Conservation (phyloP, 352 stramenopile species). For the Elongisporangium prolatum region DNA sequence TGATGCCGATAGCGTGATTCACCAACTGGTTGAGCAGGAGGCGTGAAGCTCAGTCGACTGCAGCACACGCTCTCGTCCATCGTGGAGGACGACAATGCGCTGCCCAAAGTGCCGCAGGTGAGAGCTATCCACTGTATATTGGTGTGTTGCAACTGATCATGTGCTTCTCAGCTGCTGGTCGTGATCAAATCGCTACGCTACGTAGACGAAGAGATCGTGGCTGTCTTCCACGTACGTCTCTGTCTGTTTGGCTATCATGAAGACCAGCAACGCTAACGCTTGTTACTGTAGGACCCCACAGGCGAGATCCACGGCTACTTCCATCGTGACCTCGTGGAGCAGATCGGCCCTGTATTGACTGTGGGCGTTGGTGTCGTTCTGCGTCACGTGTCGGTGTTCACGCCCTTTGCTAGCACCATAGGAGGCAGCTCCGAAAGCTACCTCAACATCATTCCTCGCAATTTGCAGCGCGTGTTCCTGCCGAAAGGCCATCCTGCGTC, state of each 20-base stretch:
- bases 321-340: constrained; percentile 72
- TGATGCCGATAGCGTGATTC: neutral
- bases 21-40: constrained; percentile 25
- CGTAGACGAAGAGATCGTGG: constrained; percentile 78
- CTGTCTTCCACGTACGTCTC: constrained; percentile 53
- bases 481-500: constrained; percentile 16
- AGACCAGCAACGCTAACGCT: neutral
- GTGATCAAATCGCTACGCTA: constrained; percentile 81
- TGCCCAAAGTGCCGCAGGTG: constrained; percentile 54
- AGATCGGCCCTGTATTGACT: constrained; percentile 49
- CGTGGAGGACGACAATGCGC: constrained; percentile 52
- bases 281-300: constrained; percentile 53
- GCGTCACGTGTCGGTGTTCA: constrained; percentile 66
- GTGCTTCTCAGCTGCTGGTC: constrained; percentile 41
- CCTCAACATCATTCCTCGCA: constrained; percentile 68
- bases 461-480: constrained; percentile 55
- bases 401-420: constrained; percentile 40
- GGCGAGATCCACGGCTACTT: constrained; percentile 80
- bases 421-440: constrained; percentile 49
- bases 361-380: constrained; percentile 50
- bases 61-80: constrained; percentile 56
- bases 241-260: neutral
- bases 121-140: neutral
- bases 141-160: neutral
- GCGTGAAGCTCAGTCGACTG: constrained; percentile 57